A percentile compares a stretch with the other conserved stretches of the same genome.
These are phyloP conservation scores for Fusarium sp. DNA, from an alignment of 2,329 filamentous ascomycete species.

Conservation along the genomic window DNA sequence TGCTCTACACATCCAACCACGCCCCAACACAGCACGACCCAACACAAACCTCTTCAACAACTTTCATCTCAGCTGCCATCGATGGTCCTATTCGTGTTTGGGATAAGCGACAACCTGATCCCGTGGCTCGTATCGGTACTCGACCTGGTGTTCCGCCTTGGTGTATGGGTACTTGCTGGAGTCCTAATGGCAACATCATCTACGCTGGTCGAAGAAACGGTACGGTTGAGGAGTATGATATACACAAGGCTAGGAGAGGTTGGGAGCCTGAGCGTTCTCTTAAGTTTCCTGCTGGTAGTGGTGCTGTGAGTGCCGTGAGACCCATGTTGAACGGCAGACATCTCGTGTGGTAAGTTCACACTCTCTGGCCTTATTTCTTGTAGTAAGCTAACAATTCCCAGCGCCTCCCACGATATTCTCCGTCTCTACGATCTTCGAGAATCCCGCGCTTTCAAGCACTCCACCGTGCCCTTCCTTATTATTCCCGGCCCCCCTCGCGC, in stretches of 20 bases:
- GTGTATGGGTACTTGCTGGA: slow-evolving; percentile 99
- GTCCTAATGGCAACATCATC: slow-evolving; percentile 92
- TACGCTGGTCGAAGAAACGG: slow-evolving; percentile 92
- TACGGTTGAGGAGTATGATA: slow-evolving; percentile 92
- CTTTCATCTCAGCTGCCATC: slow-evolving; percentile 89
- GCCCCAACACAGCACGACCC: slow-evolving; percentile 60
- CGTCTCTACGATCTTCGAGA: slow-evolving; percentile 89
- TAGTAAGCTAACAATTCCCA: slow-evolving; percentile 49
- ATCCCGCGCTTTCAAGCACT: slow-evolving; percentile 73
- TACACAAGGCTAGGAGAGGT: slow-evolving; percentile 78
- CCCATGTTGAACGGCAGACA: slow-evolving; percentile 95
- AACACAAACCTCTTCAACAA: slow-evolving; percentile 75
- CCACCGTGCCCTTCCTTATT: slow-evolving; percentile 93
- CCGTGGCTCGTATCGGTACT: slow-evolving; percentile 83
- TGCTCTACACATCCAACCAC: slow-evolving; percentile 51
- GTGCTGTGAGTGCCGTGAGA: slow-evolving; percentile 86
- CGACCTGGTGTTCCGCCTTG: slow-evolving; percentile 85
- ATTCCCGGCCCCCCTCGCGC: slow-evolving; percentile 87
- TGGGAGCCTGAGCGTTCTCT: slow-evolving; percentile 82
- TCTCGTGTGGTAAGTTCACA: slow-evolving; percentile 74
- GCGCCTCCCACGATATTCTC: slow-evolving; percentile 92
- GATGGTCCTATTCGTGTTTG: slow-evolving; percentile 93
- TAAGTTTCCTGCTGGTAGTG: slow-evolving; percentile 89
- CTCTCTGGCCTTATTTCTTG: background rate
- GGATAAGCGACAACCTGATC: slow-evolving; percentile 82